Conservation (phyloP, 192 early-diverging fungal genomes). For the Podila clonocystis region DNA sequence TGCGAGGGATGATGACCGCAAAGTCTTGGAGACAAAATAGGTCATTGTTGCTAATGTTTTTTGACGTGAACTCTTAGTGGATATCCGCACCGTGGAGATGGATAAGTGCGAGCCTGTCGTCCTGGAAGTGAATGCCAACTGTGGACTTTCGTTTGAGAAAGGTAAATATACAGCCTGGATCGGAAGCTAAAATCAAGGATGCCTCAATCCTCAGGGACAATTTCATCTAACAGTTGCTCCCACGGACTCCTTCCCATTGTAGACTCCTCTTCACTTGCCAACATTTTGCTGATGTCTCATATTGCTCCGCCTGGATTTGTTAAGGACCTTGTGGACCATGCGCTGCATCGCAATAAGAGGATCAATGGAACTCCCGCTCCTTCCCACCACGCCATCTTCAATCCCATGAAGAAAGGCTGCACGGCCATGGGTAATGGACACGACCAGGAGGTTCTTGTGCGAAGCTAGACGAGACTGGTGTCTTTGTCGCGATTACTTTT, state of each 20-base stretch:
- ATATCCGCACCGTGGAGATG: slow-evolving; percentile 53
- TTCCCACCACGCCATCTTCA: neutral
- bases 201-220: too few species aligned
- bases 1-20: too few species aligned
- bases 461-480: too few species aligned
- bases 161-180: neutral
- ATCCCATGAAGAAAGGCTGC: neutral
- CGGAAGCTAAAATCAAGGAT: neutral
- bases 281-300: slow-evolving; percentile 43
- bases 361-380: neutral
- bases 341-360: slow-evolving; percentile 21
- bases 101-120: slow-evolving; percentile 52
- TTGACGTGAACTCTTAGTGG: slow-evolving; percentile 26
- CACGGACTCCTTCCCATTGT: neutral
- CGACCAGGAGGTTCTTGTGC: neutral
- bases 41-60: neutral
- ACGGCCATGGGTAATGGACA: neutral
- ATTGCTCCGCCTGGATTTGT: slow-evolving; percentile 26
- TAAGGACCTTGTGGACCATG: slow-evolving; percentile 37
- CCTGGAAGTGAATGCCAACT: slow-evolving; percentile 62
- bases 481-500: too few species aligned
- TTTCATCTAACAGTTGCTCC: neutral
- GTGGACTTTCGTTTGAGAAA: slow-evolving; percentile 58
- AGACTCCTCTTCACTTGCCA: slow-evolving; percentile 49
- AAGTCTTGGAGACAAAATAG: neutral